These are phyloP conservation scores for Starmerella stigmatis DNA, from an alignment of 805 yeast genomes.

Conservation along the genomic window DNA sequence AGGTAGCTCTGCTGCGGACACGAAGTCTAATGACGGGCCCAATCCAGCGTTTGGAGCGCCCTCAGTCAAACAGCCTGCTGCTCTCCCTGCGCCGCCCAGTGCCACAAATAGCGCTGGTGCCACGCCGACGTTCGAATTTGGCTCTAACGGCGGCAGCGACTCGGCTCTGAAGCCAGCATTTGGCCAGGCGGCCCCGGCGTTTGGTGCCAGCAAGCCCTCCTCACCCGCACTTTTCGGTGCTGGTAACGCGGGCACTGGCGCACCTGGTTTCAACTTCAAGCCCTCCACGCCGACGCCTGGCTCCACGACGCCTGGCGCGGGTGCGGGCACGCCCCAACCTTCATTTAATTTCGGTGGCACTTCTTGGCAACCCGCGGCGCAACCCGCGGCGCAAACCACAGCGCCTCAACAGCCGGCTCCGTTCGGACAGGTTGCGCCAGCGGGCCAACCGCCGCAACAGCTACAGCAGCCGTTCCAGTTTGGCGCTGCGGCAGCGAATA, in stretches of 20 bases:
- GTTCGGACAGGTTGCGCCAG: no score
- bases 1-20: no score
- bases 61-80: background rate
- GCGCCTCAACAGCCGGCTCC: background rate
- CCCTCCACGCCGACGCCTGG: background rate
- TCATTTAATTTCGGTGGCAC: background rate
- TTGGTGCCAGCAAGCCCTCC: conserved; percentile 5
- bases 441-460: no score
- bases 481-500: background rate
- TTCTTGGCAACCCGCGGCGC: no score
- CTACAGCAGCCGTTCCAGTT: background rate
- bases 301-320: background rate
- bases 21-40: no score
- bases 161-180: background rate
- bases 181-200: background rate
- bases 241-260: background rate
- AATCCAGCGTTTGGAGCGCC: no score
- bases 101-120: background rate
- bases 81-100: background rate
- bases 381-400: no score
- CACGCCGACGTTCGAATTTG: background rate
- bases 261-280: background rate
- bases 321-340: no score
- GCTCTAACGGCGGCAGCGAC: background rate
- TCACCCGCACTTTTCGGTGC: conserved; percentile 3